Base-by-base conservation (phyloP, 768 basidiomycete species). In the Leccinellum albellum region DNA sequence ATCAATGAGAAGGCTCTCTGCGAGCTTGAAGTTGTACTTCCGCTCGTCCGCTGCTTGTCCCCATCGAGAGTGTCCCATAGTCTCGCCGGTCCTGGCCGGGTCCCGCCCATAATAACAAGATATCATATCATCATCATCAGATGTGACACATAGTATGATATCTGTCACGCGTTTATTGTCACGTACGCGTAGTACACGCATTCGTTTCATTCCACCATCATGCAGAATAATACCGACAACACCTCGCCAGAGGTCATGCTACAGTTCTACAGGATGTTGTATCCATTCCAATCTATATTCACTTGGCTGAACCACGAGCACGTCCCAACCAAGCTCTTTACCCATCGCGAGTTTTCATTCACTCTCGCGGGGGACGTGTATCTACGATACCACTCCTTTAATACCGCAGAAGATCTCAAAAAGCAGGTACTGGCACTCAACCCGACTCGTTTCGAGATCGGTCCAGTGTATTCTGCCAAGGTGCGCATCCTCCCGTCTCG, bases 401-500 rank as follows among this genome's bases (percentile, higher is more conserved):
- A 75, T 32, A 86, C 81, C 33, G 80, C 79, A 3, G 94, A 97
- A 2, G 97, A 98, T 53, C 84, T 98, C 68, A 96, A 97, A 74
- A 89, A 89, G 62, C 88, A 96, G 71, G 83, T 94, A 6, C 82
- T 91, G 59, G 74, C 86, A 33, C 78, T 92, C 54, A 94, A 91
- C 61, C 97, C 97, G 0, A 86, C 87, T 35, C 89, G 97, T 62
- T 99, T 98, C 64, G 97, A 99, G 74, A 95, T 99, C 50, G 97
- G 97, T 2, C 93, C 97, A 1, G 82, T 97, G 32, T 99, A 98
- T 72, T 87, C 85, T 53, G 88, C 86, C 4, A 78, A 87, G 70
- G 94, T 95, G 65, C 57, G 89, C 81, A n/a, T 28, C 21, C 28
- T 53, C 20, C 42, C n/a, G 32, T 14, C 13, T 21, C 4, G 28